Base-by-base conservation (phyloP, 129 eudicot genomes). In the Glebionis coronaria region DNA sequence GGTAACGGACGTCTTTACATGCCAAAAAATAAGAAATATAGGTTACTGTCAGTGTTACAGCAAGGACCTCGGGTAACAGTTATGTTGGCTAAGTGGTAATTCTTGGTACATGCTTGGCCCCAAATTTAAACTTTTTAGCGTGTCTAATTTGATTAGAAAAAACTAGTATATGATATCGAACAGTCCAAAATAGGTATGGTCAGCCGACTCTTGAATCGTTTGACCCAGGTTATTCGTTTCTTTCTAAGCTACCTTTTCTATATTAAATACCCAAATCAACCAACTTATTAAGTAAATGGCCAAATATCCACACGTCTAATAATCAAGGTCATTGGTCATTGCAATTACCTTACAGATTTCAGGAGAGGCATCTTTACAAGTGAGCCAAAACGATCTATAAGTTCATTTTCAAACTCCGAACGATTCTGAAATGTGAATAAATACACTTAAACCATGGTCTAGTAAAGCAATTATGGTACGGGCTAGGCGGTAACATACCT, bases 361-460 rank as follows among this genome's bases (percentile, higher is more conserved):
- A 93, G 81, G 49, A 93, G 83, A 52, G 99, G 99, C 92, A 93
- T 93, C 88, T 84, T 93, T 54, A 93, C 95, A 75, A 93, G 80
- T 15, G 95, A 89, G 49, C 99, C 99, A 77, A 93, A 93, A 60
- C 97, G 95, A 57, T 93, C 99, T 69, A 84, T 72, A 54, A 93
- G 84, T 78, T 93, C 95, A 61, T 83, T 60, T 62, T 93, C 99
- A 76, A 93, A 93, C 70, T 88, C 97, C 35, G 59, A 45, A 18
- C 93, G 93, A 68, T 68, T 86, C 99, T 93, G 92, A 47, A 73
- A 59, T 27, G 45, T 51, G 40, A 62, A 42, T 16, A 28, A 58
- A 14, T 42, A 23, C 45, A 15, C 16, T 56, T 28, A 29, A 70
- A 67, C 44, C 70, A 45, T 3, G 3, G 31, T 25, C 35, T 50